Conservation (phyloP, 306 rosid species). For the Corylus avellana region DNA sequence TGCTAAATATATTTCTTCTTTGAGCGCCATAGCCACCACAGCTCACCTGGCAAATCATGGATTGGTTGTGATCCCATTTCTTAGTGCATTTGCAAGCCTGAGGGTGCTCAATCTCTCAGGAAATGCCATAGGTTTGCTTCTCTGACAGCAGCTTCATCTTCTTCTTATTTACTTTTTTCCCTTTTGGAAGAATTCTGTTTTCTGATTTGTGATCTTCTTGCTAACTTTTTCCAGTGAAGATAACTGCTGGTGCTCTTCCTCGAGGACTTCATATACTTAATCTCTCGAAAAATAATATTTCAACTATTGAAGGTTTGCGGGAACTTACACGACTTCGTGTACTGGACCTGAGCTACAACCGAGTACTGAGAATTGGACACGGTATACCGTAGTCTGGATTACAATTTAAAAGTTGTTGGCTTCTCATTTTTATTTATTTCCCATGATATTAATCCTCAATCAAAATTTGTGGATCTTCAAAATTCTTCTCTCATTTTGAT, state of each 20-base stretch:
- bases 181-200: constrained; percentile 11
- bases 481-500: constrained; percentile 22
- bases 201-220: constrained; percentile 16
- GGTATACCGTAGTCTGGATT: constrained; percentile 50
- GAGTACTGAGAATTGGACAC: constrained; percentile 80
- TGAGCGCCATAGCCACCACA: constrained; percentile 60
- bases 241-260: constrained; percentile 90
- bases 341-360: constrained; percentile 86
- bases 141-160: constrained; percentile 23
- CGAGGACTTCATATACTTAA: constrained; percentile 87
- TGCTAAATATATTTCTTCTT: constrained; percentile 81
- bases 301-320: constrained; percentile 82
- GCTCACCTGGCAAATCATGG: constrained; percentile 91
- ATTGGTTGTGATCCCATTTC: constrained; percentile 80
- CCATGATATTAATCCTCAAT: neutral
- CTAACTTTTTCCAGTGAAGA: constrained; percentile 58
- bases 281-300: constrained; percentile 77
- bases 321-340: constrained; percentile 91
- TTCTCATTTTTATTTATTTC: neutral
- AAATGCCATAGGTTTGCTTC: constrained; percentile 73
- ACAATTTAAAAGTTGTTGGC: neutral
- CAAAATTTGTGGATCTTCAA: constrained; percentile 9
- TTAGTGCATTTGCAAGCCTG: constrained; percentile 78
- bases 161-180: neutral
- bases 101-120: constrained; percentile 85